Base-by-base conservation (phyloP, 129 eudicot genomes). In the Escallonia herrerae region DNA sequence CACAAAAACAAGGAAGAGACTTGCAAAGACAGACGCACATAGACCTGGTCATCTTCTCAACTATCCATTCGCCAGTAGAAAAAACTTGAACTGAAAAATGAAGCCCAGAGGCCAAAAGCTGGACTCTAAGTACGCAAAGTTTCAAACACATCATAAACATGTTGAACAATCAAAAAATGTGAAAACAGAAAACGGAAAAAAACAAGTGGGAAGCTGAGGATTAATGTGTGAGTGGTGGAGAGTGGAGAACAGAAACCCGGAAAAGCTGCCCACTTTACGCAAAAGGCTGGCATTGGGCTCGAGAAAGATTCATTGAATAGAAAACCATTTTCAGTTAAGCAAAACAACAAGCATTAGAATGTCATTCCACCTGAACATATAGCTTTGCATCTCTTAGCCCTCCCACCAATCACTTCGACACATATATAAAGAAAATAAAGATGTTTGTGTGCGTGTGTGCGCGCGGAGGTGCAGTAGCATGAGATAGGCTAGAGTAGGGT, bases 291-390 rank as follows among this genome's bases (percentile, higher is more conserved):
- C 66, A 75, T 58, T 55, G 74, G 77, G 81, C 79, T 79, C 88
- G 64, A 79, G 84, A 79, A 79, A 74, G 88, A 83, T 83, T 62
- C 69, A 79, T 53, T 8, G 2, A 33, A 8, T 8, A 5, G 2
- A 10, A 15, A 7, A 33, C 62, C 22, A 33, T 6, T 38, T 4
- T 15, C 15, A 57, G 41, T 15, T 5, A 57, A 57, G 37, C 7
- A 45, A 45, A 5, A 45, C 49, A 45, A 22, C 33, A 22, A 22
- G 33, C 33, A 22, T 22, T 22, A 22, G 0, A 22, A 22, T 22
- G 33, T 22, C 33, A 22, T 22, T 22, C 33, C 33, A 22, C 33
- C 33, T 22, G 33, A 22, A 22, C 33, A 22, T 22, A 22, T 22
- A 22, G 1, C 33, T 22, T 22, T 22, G 33, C 33, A 22, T 22